Percentiles rank a stretch among this genome's conserved stretches.
These are phyloP conservation scores for Rhynchosporium secalis DNA, from an alignment of 2,329 filamentous ascomycete species.

Conservation along the genomic window DNA sequence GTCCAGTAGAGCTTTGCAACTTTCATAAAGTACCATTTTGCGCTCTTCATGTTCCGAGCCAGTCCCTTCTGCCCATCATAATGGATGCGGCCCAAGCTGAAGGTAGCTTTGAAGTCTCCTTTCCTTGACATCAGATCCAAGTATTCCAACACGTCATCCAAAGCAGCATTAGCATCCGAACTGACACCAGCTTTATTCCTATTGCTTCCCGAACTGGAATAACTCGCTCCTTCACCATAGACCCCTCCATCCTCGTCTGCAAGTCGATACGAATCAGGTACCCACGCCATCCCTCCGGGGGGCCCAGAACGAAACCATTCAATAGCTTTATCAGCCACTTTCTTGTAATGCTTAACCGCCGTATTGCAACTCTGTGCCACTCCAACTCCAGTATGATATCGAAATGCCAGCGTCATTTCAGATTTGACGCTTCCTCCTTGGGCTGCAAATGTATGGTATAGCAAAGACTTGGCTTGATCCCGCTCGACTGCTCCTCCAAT, in stretches of 20 bases:
- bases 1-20: conserved; percentile 69
- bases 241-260: conserved; percentile 89
- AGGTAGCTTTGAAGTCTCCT: conserved; percentile 70
- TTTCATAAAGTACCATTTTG: conserved; percentile 67
- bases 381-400: conserved; percentile 82
- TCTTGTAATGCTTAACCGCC: conserved; percentile 86
- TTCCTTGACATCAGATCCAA: conserved; percentile 72
- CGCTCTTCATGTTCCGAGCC: conserved; percentile 60
- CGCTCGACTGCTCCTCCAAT: conserved; percentile 76
- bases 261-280: conserved; percentile 77
- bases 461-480: conserved; percentile 86
- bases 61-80: conserved; percentile 67
- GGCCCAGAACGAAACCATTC: conserved; percentile 85
- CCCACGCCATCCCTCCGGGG: conserved; percentile 79
- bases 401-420: conserved; percentile 90
- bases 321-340: conserved; percentile 90
- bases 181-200: conserved; percentile 71
- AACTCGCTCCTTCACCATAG: conserved; percentile 93
- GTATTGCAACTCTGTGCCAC: conserved; percentile 83
- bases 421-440: conserved; percentile 78
- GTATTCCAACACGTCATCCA: conserved; percentile 94
- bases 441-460: conserved; percentile 95
- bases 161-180: conserved; percentile 78
- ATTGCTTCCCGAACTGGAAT: conserved; percentile 80
- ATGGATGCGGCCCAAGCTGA: conserved; percentile 66